Percentiles rank a stretch among this genome's conserved stretches.
phyloP scores from a whole-genome alignment of 2,329 filamentous ascomycete species.

The Rasamsonia emersonii region DNA sequence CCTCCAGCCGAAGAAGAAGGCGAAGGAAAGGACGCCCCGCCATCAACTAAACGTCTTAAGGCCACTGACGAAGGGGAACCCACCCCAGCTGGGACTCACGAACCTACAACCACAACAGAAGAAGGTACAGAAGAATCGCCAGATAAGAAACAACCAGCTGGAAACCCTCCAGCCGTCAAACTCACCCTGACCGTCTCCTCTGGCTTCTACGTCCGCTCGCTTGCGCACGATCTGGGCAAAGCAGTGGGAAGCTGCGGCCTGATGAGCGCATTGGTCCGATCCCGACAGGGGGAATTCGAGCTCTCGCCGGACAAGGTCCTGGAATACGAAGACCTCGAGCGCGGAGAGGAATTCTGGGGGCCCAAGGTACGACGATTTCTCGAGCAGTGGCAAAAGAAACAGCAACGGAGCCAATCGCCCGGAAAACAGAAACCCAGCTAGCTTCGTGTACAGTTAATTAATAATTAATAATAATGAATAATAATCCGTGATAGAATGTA shows the following conservation, averaged over 20 bases:
- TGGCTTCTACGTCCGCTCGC: constrained; percentile 90
- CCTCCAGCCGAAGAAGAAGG: constrained; percentile 7
- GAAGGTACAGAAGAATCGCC: constrained; percentile 7
- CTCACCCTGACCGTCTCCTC: constrained; percentile 89
- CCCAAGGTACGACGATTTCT: constrained; percentile 59
- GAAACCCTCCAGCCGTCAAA: constrained; percentile 55
- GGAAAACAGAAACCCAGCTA: no score
- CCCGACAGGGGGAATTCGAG: constrained; percentile 71
- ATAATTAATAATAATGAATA: no score
- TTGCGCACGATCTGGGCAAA: constrained; percentile 83
- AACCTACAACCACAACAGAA: constrained; percentile 1
- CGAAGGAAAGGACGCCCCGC: neutral
- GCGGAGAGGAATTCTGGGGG: constrained; percentile 74
- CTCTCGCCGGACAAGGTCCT: constrained; percentile 63
- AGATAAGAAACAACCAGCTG: constrained; percentile 1
- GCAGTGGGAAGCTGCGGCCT: constrained; percentile 72
- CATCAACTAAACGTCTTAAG: constrained; percentile 4
- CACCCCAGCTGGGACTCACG: constrained; percentile 9
- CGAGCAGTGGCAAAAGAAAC: constrained; percentile 41
- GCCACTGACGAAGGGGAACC: constrained; percentile 7
- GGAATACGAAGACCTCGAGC: constrained; percentile 66
- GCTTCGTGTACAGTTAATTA: no score
- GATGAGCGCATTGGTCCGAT: constrained; percentile 77
- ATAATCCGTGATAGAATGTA: no score
- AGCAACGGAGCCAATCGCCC: no score